Base-by-base conservation (phyloP, 2,329 filamentous ascomycete genomes). In the Myriosclerotinia scirpicola region DNA sequence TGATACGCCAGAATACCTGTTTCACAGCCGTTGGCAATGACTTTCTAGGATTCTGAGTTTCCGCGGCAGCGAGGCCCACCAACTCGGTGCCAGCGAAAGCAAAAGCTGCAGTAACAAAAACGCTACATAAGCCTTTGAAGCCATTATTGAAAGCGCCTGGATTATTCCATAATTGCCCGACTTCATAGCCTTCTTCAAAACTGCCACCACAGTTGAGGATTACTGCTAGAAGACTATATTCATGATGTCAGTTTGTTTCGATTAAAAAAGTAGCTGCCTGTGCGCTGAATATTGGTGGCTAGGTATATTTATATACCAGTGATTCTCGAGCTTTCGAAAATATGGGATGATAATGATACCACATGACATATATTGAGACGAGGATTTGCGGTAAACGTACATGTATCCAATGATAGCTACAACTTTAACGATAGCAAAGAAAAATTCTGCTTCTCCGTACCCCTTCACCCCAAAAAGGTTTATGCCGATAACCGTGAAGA, bases 1-100 rank as follows among this genome's bases (percentile, higher is more conserved):
- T 87, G 75, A 97, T 96, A 74, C 93, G 89, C 93, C 93, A 97
- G 78, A 97, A 97, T 30, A 97, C 92, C 77, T 96, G 93, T 80
- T 96, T 96, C 74, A 96, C 87, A 15, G 93, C 93, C 0, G 88
- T 92, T 0, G 93, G 93, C 0, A 97, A 82, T 1, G 90, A 91
- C 76, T 95, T 91, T 67, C 89, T 84, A 3, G 90, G 90, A 74
- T 92, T 92, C n/a, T 84, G 86, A 1, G 90, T 90, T 76, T 93
- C 90, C 42, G 90, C 90, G 1, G 90, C 90, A 4, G 90, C 90
- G 17, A 93, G 84, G 64, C 90, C 90, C 59, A 92, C 88, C 75
- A 92, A 82, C 75, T 93, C 90, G 0, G 90, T 92, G 14, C 90
- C 90, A 1, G 88, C 86, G 73, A 92, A 93, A 68, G 90, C 83